phyloP scores from a whole-genome alignment of 257 asterid genomes.

The Penstemon newberryi region DNA sequence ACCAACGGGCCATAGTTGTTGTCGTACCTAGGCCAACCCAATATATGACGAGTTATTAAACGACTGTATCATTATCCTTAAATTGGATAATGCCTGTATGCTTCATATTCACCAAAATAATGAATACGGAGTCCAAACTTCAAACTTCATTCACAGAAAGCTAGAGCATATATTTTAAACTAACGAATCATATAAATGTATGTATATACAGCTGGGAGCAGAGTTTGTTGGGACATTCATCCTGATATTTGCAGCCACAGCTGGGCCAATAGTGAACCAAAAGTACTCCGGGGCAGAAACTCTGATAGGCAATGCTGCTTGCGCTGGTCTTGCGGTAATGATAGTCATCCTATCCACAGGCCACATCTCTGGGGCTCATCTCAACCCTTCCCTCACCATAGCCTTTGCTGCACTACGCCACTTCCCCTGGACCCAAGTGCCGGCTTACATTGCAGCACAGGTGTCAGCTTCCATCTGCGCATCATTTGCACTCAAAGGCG shows the following conservation, averaged over 20 bases:
- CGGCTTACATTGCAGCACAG: conserved; percentile 81
- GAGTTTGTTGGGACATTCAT: conserved; percentile 95
- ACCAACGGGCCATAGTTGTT: too few relatives aligned
- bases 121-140: too few relatives aligned
- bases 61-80: too few relatives aligned
- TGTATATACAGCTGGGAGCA: conserved; percentile 64
- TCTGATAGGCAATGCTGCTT: conserved; percentile 76
- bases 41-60: neutral
- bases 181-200: neutral
- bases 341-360: conserved; percentile 84
- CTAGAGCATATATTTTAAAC: too few relatives aligned
- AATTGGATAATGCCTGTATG: too few relatives aligned
- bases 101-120: too few relatives aligned
- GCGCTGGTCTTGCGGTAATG: conserved; percentile 88
- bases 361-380: conserved; percentile 93
- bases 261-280: conserved; percentile 86
- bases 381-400: conserved; percentile 79
- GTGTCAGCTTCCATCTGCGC: conserved; percentile 90
- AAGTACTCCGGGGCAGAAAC: conserved; percentile 70
- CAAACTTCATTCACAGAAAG: too few relatives aligned
- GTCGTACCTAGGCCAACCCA: too few relatives aligned
- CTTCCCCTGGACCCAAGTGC: conserved; percentile 89
- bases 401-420: conserved; percentile 92
- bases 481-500: conserved; percentile 81
- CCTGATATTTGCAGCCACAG: conserved; percentile 81